A percentile compares a stretch with the other conserved stretches of the same genome.
Conservation (phyloP, 257 asterid genomes). For the Phtheirospermum japonicum region DNA sequence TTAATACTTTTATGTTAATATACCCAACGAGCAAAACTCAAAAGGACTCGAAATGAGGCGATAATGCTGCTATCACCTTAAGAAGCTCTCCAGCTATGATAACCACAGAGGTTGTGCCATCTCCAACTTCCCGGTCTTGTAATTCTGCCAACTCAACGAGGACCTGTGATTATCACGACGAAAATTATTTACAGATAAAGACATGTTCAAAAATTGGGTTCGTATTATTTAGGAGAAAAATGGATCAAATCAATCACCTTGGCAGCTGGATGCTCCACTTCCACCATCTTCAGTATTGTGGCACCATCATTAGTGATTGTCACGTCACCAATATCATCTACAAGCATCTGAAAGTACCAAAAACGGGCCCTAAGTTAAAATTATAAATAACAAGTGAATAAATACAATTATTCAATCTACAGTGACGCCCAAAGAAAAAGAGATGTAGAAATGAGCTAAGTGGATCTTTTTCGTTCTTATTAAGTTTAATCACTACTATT, state of each 20-base stretch:
- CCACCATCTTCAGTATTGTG: conserved; percentile 88
- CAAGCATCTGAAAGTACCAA: conserved; percentile 71
- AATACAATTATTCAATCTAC: no score
- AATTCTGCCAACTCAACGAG: conserved; percentile 99
- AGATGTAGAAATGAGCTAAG: no score
- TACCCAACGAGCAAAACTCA: neutral
- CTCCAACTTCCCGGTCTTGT: conserved; percentile 98
- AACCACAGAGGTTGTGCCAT: conserved; percentile 96
- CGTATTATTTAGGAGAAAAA: neutral
- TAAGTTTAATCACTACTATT: no score
- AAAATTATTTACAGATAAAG: neutral
- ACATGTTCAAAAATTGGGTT: neutral
- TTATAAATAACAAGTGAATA: no score
- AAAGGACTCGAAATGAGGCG: no score
- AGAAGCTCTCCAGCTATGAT: conserved; percentile 96
- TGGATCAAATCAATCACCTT: conserved; percentile 46
- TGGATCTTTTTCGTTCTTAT: no score
- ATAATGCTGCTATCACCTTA: conserved; percentile 43
- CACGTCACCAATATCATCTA: conserved; percentile 96
- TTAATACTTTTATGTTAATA: no score
- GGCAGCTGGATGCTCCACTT: conserved; percentile 99
- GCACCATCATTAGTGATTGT: conserved; percentile 98
- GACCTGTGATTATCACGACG: conserved; percentile 40
- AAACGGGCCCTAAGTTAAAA: neutral
- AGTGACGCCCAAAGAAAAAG: no score